These are phyloP conservation scores for Favolaschia claudopus DNA, from an alignment of 768 basidiomycete genomes.

Conservation along the genomic window DNA sequence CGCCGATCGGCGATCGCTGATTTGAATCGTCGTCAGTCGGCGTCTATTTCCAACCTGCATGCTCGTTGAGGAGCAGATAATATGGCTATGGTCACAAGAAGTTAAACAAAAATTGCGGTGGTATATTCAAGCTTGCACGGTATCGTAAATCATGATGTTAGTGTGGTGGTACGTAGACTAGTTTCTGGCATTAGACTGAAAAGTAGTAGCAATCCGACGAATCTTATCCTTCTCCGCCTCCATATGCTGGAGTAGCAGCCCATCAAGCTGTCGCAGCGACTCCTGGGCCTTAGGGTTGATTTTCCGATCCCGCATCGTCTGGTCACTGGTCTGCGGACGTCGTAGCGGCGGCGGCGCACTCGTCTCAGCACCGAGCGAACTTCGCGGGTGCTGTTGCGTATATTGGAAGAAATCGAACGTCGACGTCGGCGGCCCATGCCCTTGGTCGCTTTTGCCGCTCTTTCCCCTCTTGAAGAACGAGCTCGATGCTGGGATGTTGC, in stretches of 20 bases:
- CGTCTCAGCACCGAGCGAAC: slow-evolving; percentile 11
- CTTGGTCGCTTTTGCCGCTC: slow-evolving; percentile 46
- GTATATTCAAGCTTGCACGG: slow-evolving; percentile 19
- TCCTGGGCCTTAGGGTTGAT: slow-evolving; percentile 56
- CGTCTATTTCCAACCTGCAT: no score
- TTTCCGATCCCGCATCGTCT: slow-evolving; percentile 42
- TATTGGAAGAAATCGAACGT: slow-evolving; percentile 57
- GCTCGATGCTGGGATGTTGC: slow-evolving; percentile 52
- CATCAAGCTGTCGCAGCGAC: slow-evolving; percentile 73
- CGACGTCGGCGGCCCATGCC: slow-evolving; percentile 44
- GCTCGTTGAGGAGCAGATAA: no score
- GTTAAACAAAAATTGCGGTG: neutral
- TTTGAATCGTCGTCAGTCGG: neutral
- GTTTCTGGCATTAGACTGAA: slow-evolving; percentile 22
- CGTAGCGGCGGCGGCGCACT: slow-evolving; percentile 8
- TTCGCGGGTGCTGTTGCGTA: slow-evolving; percentile 48
- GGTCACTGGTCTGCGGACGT: slow-evolving; percentile 38
- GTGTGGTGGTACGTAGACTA: neutral
- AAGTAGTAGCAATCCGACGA: slow-evolving; percentile 70
- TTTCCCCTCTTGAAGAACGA: slow-evolving; percentile 59
- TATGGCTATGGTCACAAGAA: no score
- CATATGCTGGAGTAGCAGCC: slow-evolving; percentile 83
- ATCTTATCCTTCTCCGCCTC: slow-evolving; percentile 83
- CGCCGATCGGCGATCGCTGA: neutral
- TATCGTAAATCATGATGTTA: slow-evolving; percentile 12